These are phyloP conservation scores for Xylariaceae sp. DNA, from an alignment of 2,329 filamentous ascomycete genomes.

Conservation along the genomic window DNA sequence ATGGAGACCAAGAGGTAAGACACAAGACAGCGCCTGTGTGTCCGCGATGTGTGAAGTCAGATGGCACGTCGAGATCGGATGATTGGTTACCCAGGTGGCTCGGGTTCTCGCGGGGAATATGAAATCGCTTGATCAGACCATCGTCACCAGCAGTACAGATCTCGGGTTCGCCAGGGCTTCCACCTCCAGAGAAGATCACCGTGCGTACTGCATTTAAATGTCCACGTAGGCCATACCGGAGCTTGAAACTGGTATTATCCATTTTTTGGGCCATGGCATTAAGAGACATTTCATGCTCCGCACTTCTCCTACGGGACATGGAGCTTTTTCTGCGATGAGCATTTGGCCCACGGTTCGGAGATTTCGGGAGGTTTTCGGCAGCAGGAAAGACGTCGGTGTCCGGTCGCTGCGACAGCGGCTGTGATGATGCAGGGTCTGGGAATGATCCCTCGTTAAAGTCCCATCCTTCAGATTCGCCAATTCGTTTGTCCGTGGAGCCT, in stretches of 20 bases:
- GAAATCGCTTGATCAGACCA: constrained; percentile 94
- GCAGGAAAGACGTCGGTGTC: constrained; percentile 89
- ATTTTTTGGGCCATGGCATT: constrained; percentile 59
- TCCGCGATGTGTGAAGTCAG: constrained; percentile 93
- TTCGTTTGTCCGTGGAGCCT: constrained; percentile 54
- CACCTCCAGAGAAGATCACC: constrained; percentile 95
- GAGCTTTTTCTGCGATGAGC: constrained; percentile 83
- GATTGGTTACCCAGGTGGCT: constrained; percentile 57
- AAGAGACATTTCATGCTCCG: constrained; percentile 68
- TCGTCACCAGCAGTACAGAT: constrained; percentile 97
- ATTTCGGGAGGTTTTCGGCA: constrained; percentile 80
- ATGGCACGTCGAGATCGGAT: constrained; percentile 87
- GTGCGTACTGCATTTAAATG: constrained; percentile 93
- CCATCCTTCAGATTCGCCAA: constrained; percentile 76
- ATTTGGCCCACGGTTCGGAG: constrained; percentile 71
- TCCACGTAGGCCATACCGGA: constrained; percentile 88
- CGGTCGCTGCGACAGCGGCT: constrained; percentile 65
- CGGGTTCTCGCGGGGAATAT: constrained; percentile 81
- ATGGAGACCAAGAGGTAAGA: constrained; percentile 84
- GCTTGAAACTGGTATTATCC: constrained; percentile 83
- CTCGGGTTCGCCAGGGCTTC: constrained; percentile 93
- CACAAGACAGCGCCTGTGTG: constrained; percentile 90
- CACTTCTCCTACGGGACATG: constrained; percentile 71
- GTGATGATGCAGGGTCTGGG: constrained; percentile 57
- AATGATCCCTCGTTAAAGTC: constrained; percentile 86